Percentiles rank a stretch among this genome's conserved stretches.
phyloP scores from a whole-genome alignment of 2,329 filamentous ascomycete genomes.

The Seiridium cupressi region DNA sequence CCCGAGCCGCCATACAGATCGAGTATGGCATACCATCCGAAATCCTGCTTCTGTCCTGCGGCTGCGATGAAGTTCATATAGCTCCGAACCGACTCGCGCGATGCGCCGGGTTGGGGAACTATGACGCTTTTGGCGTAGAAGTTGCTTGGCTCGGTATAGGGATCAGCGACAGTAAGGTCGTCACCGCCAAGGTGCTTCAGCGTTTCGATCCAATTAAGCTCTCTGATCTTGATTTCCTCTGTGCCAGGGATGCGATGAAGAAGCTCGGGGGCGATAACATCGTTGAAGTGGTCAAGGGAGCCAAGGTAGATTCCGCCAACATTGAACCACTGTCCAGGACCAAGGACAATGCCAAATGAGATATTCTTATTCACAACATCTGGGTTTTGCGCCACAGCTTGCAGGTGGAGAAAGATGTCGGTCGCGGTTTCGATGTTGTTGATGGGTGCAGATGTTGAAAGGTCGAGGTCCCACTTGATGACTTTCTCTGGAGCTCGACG shows the following conservation, averaged over 20 bases:
- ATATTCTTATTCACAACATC: constrained; percentile 26
- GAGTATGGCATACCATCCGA: constrained; percentile 28
- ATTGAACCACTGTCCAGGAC: constrained; percentile 14
- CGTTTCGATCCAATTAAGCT: constrained; percentile 20
- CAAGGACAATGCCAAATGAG: constrained; percentile 26
- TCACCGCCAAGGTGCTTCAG: constrained; percentile 15
- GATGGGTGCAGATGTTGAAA: constrained; percentile 6
- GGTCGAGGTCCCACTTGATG: constrained; percentile 30
- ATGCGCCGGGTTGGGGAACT: constrained; percentile 23
- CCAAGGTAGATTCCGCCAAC: constrained; percentile 30
- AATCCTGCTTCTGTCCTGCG: constrained; percentile 8
- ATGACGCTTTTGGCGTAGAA: constrained; percentile 35
- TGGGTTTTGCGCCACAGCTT: constrained; percentile 30
- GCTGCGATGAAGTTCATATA: constrained; percentile 23
- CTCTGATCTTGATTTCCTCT: not conserved
- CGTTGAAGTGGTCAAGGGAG: constrained; percentile 17
- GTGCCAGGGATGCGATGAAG: constrained; percentile 16
- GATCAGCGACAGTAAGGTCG: constrained; percentile 9
- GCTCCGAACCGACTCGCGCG: constrained; percentile 13
- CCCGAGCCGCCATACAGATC: constrained; percentile 32
- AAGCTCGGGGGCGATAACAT: constrained; percentile 22
- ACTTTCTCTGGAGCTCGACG: constrained; percentile 29
- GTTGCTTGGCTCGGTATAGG: constrained; percentile 17
- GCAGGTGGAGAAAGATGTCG: constrained; percentile 14
- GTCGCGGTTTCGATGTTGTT: not conserved